A percentile compares a stretch with the other conserved stretches of the same genome.
phyloP scores from a whole-genome alignment of 805 yeast species.

The Saccharomyces eubayanus region DNA sequence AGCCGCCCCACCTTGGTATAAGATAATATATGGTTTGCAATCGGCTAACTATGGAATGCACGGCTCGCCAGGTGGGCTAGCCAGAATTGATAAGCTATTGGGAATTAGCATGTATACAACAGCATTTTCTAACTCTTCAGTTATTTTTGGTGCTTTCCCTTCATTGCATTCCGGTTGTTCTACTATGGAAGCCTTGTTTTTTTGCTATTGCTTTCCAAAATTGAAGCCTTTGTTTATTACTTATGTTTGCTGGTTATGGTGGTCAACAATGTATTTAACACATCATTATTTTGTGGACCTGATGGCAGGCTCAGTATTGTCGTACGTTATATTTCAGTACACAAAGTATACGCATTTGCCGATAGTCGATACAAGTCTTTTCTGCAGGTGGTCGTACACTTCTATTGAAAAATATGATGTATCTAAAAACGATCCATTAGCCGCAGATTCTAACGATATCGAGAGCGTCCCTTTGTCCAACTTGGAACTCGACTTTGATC shows the following conservation, averaged over 20 bases:
- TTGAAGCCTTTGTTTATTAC: conserved; percentile 54
- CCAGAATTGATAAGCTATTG: conserved; percentile 69
- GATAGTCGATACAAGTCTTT: conserved; percentile 39
- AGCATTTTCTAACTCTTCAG: conserved; percentile 77
- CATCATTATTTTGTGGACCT: conserved; percentile 94
- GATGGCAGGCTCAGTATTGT: conserved; percentile 85
- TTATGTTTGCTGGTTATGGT: conserved; percentile 94
- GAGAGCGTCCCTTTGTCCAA: conserved; percentile 27
- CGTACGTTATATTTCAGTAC: conserved; percentile 59
- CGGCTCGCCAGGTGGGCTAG: conserved; percentile 94
- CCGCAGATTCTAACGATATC: conserved; percentile 22
- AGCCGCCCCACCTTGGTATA: conserved; percentile 97
- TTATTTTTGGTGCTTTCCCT: conserved; percentile 86
- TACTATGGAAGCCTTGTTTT: conserved; percentile 83
- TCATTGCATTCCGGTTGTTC: conserved; percentile 92
- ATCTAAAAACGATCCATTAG: conserved; percentile 31
- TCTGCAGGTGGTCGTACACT: conserved; percentile 65
- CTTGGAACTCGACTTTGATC: conserved; percentile 19
- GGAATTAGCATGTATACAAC: conserved; percentile 79
- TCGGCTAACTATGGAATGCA: conserved; percentile 88
- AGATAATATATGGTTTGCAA: conserved; percentile 68
- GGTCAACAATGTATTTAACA: conserved; percentile 95
- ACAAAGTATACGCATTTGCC: conserved; percentile 68
- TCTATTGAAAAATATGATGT: conserved; percentile 32
- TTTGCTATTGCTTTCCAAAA: conserved; percentile 74